Evolutionary conservation across 148 eudicot species (phyloP).

Genomic region (Rheum nobile): DNA sequence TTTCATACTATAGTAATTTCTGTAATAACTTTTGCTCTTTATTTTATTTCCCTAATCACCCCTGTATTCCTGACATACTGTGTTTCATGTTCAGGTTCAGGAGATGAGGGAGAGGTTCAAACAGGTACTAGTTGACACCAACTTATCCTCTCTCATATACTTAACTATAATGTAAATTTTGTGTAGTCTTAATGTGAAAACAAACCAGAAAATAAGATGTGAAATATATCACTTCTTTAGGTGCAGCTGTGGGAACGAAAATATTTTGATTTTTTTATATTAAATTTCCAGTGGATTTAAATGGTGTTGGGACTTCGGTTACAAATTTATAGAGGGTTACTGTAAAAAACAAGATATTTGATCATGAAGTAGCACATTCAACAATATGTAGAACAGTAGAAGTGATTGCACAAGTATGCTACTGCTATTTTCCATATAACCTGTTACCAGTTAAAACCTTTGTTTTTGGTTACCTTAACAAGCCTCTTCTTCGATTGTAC

Average conservation of each 20-base stretch:
- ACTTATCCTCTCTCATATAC: not conserved
- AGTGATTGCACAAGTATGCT: not conserved
- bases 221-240: not conserved
- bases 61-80: not conserved
- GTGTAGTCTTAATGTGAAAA: not conserved
- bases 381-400: not conserved
- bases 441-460: not conserved
- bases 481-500: not conserved
- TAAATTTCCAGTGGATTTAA: not conserved
- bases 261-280: not conserved
- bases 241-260: not conserved
- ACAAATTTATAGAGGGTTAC: not conserved
- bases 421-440: not conserved
- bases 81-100: not conserved
- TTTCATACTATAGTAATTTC: not conserved
- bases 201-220: not conserved
- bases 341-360: not conserved
- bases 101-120: constrained; percentile 1
- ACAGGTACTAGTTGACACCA: not conserved
- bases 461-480: not conserved
- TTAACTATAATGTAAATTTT: not conserved
- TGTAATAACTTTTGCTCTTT: not conserved
- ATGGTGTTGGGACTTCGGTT: not conserved
- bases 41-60: not conserved
- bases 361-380: not conserved